These are phyloP conservation scores for Lactarius tabidus DNA, from an alignment of 768 basidiomycete genomes.

Conservation along the genomic window DNA sequence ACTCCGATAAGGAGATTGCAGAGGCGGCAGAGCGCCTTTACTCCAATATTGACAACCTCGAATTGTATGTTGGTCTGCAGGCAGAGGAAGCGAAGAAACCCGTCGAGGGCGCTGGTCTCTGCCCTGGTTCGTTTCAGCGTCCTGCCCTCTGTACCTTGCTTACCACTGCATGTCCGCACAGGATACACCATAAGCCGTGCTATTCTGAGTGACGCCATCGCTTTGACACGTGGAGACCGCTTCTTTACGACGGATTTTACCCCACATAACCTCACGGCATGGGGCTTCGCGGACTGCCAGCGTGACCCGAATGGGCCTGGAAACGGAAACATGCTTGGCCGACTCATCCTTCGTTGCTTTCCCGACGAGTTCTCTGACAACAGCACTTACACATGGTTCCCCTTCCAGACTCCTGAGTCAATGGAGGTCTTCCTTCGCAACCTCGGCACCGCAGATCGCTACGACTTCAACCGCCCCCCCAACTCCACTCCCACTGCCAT, in stretches of 20 bases:
- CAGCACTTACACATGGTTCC: conserved; percentile 82
- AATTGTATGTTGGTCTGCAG: conserved; percentile 77
- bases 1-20: conserved; percentile 63
- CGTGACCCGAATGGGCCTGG: conserved; percentile 67
- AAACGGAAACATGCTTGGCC: conserved; percentile 71
- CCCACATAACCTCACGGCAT: conserved; percentile 72
- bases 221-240: conserved; percentile 80
- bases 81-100: conserved; percentile 75
- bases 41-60: conserved; percentile 68
- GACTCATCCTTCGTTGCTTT: conserved; percentile 68
- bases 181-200: conserved; percentile 82
- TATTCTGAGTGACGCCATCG: conserved; percentile 82
- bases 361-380: conserved; percentile 65
- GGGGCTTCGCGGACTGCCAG: conserved; percentile 83
- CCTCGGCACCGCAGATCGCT: conserved; percentile 49
- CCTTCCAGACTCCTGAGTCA: conserved; percentile 72
- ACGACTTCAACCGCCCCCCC: conserved; percentile 52
- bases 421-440: conserved; percentile 61
- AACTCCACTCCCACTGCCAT: conserved; percentile 28
- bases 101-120: conserved; percentile 76
- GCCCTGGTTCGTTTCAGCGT: conserved; percentile 53
- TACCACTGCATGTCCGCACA: conserved; percentile 27
- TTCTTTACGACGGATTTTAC: conserved; percentile 82
- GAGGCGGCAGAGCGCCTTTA: conserved; percentile 74
- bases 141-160: neutral